phyloP scores from a whole-genome alignment of 805 yeast species.

The Komagataella phaffii region DNA sequence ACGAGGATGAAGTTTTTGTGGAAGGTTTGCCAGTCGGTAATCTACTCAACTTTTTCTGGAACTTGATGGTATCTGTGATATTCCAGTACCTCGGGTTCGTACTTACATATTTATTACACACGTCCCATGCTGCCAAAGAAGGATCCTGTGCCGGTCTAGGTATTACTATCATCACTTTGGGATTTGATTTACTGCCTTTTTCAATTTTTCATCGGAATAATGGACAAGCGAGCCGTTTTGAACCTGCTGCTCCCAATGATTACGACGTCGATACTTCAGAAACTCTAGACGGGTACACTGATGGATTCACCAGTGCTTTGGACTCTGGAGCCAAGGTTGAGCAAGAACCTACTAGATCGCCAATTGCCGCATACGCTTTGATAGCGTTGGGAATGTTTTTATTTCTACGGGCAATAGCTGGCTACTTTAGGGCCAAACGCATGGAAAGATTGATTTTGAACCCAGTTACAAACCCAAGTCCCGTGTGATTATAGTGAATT shows the following conservation, averaged over 20 bases:
- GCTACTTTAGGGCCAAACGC: constrained; percentile 62
- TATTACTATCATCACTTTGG: constrained; percentile 63
- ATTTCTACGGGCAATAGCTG: constrained; percentile 51
- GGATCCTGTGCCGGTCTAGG: constrained; percentile 93
- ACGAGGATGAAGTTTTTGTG: constrained; percentile 80
- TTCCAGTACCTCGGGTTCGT: constrained; percentile 92
- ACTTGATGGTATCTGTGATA: constrained; percentile 73
- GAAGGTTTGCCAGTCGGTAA: constrained; percentile 96
- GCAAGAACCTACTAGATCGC: constrained; percentile 17
- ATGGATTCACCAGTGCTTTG: constrained; percentile 13
- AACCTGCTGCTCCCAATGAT: constrained; percentile 46
- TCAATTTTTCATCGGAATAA: constrained; percentile 15
- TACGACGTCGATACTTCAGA: constrained; percentile 26
- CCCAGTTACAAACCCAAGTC: constrained; percentile 13
- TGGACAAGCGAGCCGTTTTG: constrained; percentile 22
- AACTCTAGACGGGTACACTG: constrained; percentile 13
- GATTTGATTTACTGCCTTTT: constrained; percentile 40
- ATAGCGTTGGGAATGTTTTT: constrained; percentile 60
- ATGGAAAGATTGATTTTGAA: constrained; percentile 53
- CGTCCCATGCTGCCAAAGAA: constrained; percentile 94
- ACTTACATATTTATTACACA: constrained; percentile 79
- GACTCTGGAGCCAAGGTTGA: constrained; percentile 3
- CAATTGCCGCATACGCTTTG: constrained; percentile 46
- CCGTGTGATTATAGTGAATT: not conserved
- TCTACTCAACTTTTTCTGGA: constrained; percentile 82